Evolutionary conservation across 768 basidiomycete genomes (phyloP).

Genomic region (Imleria badia): DNA sequence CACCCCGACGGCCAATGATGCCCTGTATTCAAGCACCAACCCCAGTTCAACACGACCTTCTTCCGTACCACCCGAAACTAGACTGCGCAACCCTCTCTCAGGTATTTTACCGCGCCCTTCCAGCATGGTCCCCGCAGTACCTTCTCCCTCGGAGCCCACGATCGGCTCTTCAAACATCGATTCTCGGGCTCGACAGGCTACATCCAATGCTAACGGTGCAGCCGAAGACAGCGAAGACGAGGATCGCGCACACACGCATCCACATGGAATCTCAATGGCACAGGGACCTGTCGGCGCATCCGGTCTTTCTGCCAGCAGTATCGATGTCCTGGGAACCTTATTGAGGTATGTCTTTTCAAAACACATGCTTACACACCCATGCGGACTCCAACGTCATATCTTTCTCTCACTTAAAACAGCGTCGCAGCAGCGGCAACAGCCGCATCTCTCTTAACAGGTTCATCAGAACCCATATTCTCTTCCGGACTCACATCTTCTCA

Average conservation of each 20-base stretch:
- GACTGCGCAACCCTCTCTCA: slow-evolving; percentile 36
- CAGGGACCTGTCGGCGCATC: slow-evolving; percentile 31
- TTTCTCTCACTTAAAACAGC: slow-evolving; percentile 37
- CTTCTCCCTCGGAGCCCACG: slow-evolving; percentile 8
- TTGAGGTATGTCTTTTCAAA: slow-evolving; percentile 53
- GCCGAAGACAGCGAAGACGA: slow-evolving; percentile 19
- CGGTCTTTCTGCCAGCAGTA: slow-evolving; percentile 66
- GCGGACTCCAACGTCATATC: not conserved
- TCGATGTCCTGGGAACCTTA: slow-evolving; percentile 80
- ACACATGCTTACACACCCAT: not conserved
- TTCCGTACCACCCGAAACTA: slow-evolving; percentile 28
- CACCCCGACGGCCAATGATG: slow-evolving; percentile 1
- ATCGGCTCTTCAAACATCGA: slow-evolving; percentile 1
- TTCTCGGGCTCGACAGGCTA: slow-evolving; percentile 2
- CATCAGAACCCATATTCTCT: slow-evolving; percentile 62
- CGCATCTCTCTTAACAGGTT: slow-evolving; percentile 76
- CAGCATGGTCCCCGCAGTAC: slow-evolving; percentile 30
- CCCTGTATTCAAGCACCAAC: slow-evolving; percentile 4
- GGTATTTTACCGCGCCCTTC: slow-evolving; percentile 39
- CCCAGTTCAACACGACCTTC: slow-evolving; percentile 15
- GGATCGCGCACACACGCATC: slow-evolving; percentile 8
- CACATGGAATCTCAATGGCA: slow-evolving; percentile 26
- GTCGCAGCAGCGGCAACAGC: slow-evolving; percentile 93
- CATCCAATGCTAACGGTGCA: not conserved
- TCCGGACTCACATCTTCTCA: slow-evolving; percentile 49